phyloP scores from a whole-genome alignment of 306 rosid species.

The Biancaea sappan region DNA sequence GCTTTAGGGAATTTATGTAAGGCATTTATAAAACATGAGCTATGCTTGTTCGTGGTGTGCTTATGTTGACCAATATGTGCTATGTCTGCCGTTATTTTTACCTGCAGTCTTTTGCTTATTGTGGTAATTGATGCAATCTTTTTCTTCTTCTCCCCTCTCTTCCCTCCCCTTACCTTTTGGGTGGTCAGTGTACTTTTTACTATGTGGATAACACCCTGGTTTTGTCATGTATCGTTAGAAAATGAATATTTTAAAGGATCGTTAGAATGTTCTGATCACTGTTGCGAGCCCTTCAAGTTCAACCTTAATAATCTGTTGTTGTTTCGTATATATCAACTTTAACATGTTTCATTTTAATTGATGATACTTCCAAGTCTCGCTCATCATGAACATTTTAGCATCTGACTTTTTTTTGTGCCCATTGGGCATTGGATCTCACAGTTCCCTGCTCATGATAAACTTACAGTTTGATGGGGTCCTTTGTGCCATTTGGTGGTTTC shows the following conservation, averaged over 20 bases:
- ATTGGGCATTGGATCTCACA: slow-evolving; percentile 59
- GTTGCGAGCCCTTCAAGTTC: no score
- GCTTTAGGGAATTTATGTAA: slow-evolving; percentile 16
- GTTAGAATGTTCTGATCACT: no score
- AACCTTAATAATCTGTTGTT: no score
- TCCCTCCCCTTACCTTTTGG: no score
- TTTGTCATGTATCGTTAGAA: no score
- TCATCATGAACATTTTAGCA: slow-evolving; percentile 34
- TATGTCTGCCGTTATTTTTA: not conserved
- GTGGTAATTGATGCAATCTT: not conserved
- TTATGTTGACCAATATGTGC: slow-evolving; percentile 17
- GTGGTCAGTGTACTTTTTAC: no score
- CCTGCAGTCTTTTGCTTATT: not conserved
- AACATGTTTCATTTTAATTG: slow-evolving; percentile 1
- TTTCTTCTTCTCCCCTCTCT: no score
- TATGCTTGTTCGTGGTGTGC: not conserved
- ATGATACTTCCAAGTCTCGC: slow-evolving; percentile 25
- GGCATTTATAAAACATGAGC: not conserved
- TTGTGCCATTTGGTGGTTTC: slow-evolving; percentile 94
- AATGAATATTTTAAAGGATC: no score
- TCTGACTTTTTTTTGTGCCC: slow-evolving; percentile 51
- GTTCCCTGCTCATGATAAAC: slow-evolving; percentile 54
- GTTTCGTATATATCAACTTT: not conserved
- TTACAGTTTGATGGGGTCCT: slow-evolving; percentile 97
- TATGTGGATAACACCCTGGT: no score